Percentiles rank a stretch among this genome's conserved stretches.
phyloP scores from a whole-genome alignment of 495 filamentous ascomycete species.

The Parmelia sp. region DNA sequence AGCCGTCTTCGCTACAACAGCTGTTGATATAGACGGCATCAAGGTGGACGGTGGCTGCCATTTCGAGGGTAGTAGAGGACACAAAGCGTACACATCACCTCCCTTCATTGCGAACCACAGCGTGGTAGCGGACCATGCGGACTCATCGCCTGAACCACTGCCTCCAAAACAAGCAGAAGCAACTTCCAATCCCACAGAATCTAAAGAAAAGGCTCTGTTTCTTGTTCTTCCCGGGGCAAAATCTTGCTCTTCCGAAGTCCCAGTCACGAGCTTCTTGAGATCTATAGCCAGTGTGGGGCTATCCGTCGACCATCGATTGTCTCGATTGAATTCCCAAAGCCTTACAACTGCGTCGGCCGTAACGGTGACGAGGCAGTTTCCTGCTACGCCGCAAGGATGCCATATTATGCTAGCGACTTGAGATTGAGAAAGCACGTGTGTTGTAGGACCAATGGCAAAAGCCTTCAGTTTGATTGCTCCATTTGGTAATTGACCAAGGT shows the following conservation, averaged over 20 bases:
- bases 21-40: constrained; percentile 69
- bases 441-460: constrained; percentile 79
- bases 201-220: constrained; percentile 76
- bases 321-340: constrained; percentile 75
- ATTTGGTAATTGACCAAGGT: constrained; percentile 56
- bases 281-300: constrained; percentile 75
- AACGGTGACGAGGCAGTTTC: constrained; percentile 68
- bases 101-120: constrained; percentile 85
- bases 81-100: constrained; percentile 85
- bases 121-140: constrained; percentile 86
- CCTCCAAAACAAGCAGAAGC: constrained; percentile 78
- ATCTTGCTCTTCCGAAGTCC: constrained; percentile 67
- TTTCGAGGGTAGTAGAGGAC: constrained; percentile 72
- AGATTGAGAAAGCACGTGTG: constrained; percentile 75
- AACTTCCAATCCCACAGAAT: constrained; percentile 79
- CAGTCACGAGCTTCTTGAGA: constrained; percentile 73
- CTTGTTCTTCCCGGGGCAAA: constrained; percentile 62
- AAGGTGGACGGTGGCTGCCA: constrained; percentile 73
- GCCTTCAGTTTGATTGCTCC: constrained; percentile 64
- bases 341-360: constrained; percentile 79
- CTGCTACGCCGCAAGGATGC: constrained; percentile 76
- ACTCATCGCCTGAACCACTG: constrained; percentile 53
- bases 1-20: constrained; percentile 60
- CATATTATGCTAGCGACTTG: constrained; percentile 71
- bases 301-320: constrained; percentile 78